Evolutionary conservation across 805 yeast species (phyloP), one percentile per base, ranked within the genome.

Genomic region (Yarrowia hollandica): DNA sequence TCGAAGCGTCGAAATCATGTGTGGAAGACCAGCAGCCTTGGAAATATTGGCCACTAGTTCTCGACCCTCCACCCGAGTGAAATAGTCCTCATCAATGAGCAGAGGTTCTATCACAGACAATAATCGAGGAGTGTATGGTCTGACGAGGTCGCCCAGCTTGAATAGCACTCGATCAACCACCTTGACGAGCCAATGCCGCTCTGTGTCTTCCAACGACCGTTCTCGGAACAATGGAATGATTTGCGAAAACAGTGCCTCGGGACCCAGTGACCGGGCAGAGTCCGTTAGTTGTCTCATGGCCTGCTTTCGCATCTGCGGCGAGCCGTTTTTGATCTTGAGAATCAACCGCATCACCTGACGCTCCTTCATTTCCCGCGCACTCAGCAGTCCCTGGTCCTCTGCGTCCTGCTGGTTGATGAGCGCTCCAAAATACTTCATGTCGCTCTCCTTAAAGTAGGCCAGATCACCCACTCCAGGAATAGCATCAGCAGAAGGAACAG

Each of bases 161-260:
- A 80, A 82, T 7, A 91, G 69, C 0, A 89, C 75, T 31, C 96
- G 74, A 33, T 84, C 89, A 12, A 88, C 73, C 8, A 88, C 80
- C 69, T 90, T 91, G 12, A 90, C 86, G 60, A 92, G 74, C 11
- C 90, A 69, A 72, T 89, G 95, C 15, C 96, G 78, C 69, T 92
- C 97, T 63, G 83, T 87, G 46, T 88, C 94, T 63, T 85, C 92
- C 23, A 90, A 71, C 3, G 80, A 71, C 35, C 82, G 82, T 62
- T 89, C 96, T 68, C 86, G 73, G 39, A 91, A 72, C 22, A 92
- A 71, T 0, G 97, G 96, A 14, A 91, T 73, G n/a, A 89, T 76
- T 61, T 82, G 84, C 60, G 82, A 80, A 65, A 91, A 85, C 14
- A 91, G 69, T 0, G 82, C 67, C 46, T 81, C 79, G 0, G 96